Conservation (phyloP, 2,329 filamentous ascomycete genomes). For the Alternaria panax region DNA sequence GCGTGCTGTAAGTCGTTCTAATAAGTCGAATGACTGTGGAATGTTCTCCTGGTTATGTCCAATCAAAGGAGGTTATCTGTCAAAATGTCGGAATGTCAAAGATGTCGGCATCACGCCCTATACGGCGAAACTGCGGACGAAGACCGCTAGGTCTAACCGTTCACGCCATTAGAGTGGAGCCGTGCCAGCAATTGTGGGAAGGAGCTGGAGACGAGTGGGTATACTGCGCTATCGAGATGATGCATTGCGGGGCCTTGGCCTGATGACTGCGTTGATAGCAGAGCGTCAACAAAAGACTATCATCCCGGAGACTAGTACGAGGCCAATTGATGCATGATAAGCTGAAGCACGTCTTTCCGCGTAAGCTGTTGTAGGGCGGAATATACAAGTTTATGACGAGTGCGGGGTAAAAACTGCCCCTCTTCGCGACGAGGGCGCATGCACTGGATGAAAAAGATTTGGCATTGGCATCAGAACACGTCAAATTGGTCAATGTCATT, state of each 20-base stretch:
- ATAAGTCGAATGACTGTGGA: not conserved
- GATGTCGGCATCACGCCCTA: constrained; percentile 28
- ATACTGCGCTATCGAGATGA: not conserved
- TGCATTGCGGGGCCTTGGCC: not conserved
- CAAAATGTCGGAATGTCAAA: not conserved
- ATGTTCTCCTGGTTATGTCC: not conserved
- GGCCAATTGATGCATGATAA: not conserved
- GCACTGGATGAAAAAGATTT: not conserved
- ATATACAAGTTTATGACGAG: constrained; percentile 9
- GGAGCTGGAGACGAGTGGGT: constrained; percentile 5
- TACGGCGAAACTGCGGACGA: constrained; percentile 2
- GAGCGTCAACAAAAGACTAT: not conserved
- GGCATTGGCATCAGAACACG: not conserved
- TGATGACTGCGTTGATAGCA: not conserved
- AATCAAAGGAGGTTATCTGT: not conserved
- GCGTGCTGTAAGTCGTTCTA: not conserved
- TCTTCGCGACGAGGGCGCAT: constrained; percentile 5
- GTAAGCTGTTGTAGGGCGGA: not conserved
- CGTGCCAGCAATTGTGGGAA: constrained; percentile 4
- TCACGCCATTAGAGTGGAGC: constrained; percentile 17
- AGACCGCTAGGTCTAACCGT: constrained; percentile 12
- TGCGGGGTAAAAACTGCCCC: constrained; percentile 17
- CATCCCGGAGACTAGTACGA: not conserved
- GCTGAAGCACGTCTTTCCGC: not conserved
- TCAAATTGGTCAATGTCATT: not conserved